Base-by-base conservation (phyloP, 768 basidiomycete genomes). In the Boletus barrowsii region DNA sequence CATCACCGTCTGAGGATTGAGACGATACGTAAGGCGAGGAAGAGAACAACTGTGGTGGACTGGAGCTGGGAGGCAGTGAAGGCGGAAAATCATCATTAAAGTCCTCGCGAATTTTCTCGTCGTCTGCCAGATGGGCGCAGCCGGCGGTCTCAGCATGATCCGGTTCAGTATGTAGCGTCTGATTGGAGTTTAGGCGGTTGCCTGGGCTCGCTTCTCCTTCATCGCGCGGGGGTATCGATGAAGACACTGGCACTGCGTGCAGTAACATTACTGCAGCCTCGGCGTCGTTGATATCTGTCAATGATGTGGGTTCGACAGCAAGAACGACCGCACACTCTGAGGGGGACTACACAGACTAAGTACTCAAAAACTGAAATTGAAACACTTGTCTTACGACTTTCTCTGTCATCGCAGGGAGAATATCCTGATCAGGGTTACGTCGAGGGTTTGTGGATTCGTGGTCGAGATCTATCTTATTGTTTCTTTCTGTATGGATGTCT, bases 31-130 rank as follows among this genome's bases (percentile, higher is more conserved):
- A 57, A 5, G 79, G 75, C 8, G 79, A 77, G 45, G 79, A 73
- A 55, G 74, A 71, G 61, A 80, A 74, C 39, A 75, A n/a, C 17
- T 66, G 63, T 9, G 65, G 60, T 46, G 82, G 80, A 57, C 79
- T 83, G 10, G 82, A 83, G 55, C 74, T 77, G 26, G 78, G 79
- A 35, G 62, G 69, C 13, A 59, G 54, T 43, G 68, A 65, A 49
- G 68, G 68, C 3, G 39, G 47, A 20, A 56, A 24, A 13, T 61
- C 47, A 1, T 57, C 56, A 45, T 52, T 56, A 5, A 49, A 10
- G 13, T 54, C 49, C 18, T 51, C 56, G 42, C 42, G 43, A 26
- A 11, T 15, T 30, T 54, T 35, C 10, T 48, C 53, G 26, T 59
- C 58, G 36, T 59, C 47, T 10, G 17, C 36, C 15, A 29, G 33